phyloP scores from a whole-genome alignment of 2,329 filamentous ascomycete genomes.

The Calonectria hongkongensis region DNA sequence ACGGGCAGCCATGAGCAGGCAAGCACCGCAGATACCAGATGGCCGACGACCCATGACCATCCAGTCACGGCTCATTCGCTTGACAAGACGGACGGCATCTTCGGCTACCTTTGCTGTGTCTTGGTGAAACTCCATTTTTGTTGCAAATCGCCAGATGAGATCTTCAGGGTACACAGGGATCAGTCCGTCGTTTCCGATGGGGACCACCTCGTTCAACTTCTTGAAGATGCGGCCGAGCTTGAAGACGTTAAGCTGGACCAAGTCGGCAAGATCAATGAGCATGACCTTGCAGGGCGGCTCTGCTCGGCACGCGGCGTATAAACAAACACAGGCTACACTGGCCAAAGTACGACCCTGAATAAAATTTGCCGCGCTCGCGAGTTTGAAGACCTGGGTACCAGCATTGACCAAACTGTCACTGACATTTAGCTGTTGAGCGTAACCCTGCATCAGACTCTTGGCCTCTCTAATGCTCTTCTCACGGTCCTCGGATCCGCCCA shows the following conservation, averaged over 20 bases:
- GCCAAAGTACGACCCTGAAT: conserved; percentile 90
- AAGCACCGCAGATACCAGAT: conserved; percentile 94
- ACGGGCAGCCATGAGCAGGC: conserved; percentile 93
- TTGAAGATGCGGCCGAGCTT: conserved; percentile 94
- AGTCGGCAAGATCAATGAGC: conserved; percentile 96
- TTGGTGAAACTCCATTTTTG: conserved; percentile 91
- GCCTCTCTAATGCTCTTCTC: conserved; percentile 77
- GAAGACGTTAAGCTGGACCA: conserved; percentile 90
- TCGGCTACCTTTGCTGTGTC: conserved; percentile 89
- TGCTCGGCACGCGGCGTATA: conserved; percentile 91
- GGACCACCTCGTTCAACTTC: conserved; percentile 82
- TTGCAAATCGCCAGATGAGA: conserved; percentile 92
- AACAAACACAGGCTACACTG: conserved; percentile 90
- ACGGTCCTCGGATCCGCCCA: conserved; percentile 75
- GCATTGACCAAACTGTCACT: conserved; percentile 78
- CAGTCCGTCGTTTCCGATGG: conserved; percentile 79
- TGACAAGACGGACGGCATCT: conserved; percentile 90
- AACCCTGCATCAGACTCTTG: conserved; percentile 75
- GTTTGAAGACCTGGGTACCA: conserved; percentile 84
- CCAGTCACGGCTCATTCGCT: conserved; percentile 97
- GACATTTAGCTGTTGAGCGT: conserved; percentile 76
- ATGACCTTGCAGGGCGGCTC: conserved; percentile 88
- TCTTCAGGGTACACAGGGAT: conserved; percentile 89
- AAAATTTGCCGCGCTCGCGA: conserved; percentile 82
- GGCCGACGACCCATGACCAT: conserved; percentile 96